These are phyloP conservation scores for Trichoderma sp. DNA, from an alignment of 2,329 filamentous ascomycete species.

Conservation along the genomic window DNA sequence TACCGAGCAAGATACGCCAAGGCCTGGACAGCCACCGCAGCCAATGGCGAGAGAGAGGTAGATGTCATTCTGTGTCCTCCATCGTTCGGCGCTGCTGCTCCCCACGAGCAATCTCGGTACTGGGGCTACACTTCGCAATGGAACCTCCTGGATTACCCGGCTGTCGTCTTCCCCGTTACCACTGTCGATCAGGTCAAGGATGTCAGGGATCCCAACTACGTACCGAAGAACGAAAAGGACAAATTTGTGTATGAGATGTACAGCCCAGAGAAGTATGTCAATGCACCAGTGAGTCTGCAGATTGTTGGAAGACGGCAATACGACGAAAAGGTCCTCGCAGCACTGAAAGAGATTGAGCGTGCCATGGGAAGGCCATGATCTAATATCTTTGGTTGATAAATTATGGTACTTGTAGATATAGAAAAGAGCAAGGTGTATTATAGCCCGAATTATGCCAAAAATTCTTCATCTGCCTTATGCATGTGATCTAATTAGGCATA, in stretches of 20 bases:
- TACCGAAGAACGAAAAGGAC: constrained; percentile 6
- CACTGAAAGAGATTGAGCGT: constrained; percentile 7
- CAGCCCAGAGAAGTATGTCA: constrained; percentile 12
- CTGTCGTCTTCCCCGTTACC: constrained; percentile 57
- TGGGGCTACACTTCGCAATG: constrained; percentile 66
- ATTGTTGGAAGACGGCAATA: constrained; percentile 14
- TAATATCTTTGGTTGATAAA: neutral
- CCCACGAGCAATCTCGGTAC: constrained; percentile 48
- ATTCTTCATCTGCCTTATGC: neutral
- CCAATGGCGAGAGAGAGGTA: constrained; percentile 5
- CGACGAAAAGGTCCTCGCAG: constrained; percentile 7
- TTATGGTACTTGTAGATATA: neutral
- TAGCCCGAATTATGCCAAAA: neutral
- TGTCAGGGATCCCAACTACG: constrained; percentile 17
- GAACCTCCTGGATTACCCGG: constrained; percentile 67
- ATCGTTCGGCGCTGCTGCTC: constrained; percentile 51
- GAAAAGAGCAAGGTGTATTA: neutral
- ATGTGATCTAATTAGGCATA: constrained; percentile 21
- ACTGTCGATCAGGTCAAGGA: constrained; percentile 23
- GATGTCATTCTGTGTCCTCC: constrained; percentile 31
- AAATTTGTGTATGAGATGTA: constrained; percentile 15
- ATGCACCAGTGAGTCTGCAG: constrained; percentile 11
- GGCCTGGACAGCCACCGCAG: constrained; percentile 11
- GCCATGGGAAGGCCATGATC: constrained; percentile 9
- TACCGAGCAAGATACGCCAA: constrained; percentile 14